Conservation (phyloP, 23 red algal genomes). For the Cyanidiococcus yangmingshanensis region DNA sequence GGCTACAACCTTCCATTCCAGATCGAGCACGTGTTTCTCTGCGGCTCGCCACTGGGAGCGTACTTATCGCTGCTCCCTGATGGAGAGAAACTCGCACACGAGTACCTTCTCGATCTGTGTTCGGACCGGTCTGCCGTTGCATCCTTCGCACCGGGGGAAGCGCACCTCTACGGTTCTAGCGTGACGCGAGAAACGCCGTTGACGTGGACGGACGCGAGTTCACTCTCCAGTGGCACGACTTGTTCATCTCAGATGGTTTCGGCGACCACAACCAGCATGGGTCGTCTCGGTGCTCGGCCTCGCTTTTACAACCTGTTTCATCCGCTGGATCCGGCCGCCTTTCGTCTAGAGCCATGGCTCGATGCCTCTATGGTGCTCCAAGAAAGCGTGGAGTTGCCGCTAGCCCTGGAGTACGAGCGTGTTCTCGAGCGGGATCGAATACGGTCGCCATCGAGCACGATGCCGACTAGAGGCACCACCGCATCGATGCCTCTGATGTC, state of each 20-base stretch:
- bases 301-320: slow-evolving; percentile 16
- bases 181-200: neutral
- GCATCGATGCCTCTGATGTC: too few relatives aligned
- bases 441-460: neutral
- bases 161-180: too few relatives aligned
- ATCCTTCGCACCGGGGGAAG: neutral
- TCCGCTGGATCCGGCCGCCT: slow-evolving; percentile 23
- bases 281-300: neutral
- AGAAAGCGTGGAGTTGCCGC: slow-evolving; percentile 16
- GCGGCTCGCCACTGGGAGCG: slow-evolving; percentile 20
- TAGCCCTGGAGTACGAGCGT: neutral
- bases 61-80: slow-evolving; percentile 11
- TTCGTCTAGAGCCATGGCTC: slow-evolving; percentile 24
- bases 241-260: neutral
- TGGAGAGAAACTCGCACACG: neutral
- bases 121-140: neutral
- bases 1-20: neutral
- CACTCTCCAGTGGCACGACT: neutral
- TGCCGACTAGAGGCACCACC: too few relatives aligned
- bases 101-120: slow-evolving; percentile 3
- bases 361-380: neutral
- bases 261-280: neutral
- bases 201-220: neutral
- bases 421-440: neutral
- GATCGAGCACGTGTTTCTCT: slow-evolving; percentile 20